Percentiles rank a stretch among this genome's conserved stretches.
Evolutionary conservation across 306 rosid genomes (phyloP).

Genomic region (Arachis stenosperma): DNA sequence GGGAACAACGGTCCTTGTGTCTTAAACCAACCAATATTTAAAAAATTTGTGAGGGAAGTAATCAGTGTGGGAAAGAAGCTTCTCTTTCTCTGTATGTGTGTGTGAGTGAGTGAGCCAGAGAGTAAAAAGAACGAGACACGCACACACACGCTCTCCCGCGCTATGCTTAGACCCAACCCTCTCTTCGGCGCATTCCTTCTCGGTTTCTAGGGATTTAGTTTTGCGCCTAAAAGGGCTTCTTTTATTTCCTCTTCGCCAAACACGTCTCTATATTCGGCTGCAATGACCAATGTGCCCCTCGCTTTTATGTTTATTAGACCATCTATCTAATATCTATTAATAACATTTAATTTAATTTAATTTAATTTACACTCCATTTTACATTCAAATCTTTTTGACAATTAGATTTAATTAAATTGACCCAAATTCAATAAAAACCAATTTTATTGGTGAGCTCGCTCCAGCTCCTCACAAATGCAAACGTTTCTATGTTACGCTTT

Average conservation of each 20-base stretch:
- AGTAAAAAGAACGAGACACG: not conserved
- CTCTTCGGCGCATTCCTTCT: constrained; percentile 49
- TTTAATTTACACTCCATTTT: too few relatives aligned
- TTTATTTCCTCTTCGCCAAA: constrained; percentile 33
- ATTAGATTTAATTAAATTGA: too few relatives aligned
- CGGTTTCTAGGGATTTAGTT: not conserved
- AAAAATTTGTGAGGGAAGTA: constrained; percentile 23
- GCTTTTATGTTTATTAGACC: too few relatives aligned
- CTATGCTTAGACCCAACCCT: constrained; percentile 26
- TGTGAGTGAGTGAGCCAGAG: not conserved
- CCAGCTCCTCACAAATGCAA: too few relatives aligned
- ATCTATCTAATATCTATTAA: too few relatives aligned
- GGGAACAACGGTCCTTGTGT: constrained; percentile 59
- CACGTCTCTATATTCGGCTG: constrained; percentile 23
- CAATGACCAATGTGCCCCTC: constrained; percentile 35
- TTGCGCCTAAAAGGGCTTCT: not conserved
- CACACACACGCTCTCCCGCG: not conserved
- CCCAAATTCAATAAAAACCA: too few relatives aligned
- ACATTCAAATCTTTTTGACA: too few relatives aligned
- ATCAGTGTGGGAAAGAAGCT: constrained; percentile 7
- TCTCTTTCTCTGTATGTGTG: not conserved
- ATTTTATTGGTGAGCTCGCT: too few relatives aligned
- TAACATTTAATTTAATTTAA: too few relatives aligned
- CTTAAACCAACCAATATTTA: constrained; percentile 21
- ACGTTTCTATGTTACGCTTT: too few relatives aligned